phyloP scores from a whole-genome alignment of 1,284 basidiomycete genomes.

The Lignosus rhinocerotis region DNA sequence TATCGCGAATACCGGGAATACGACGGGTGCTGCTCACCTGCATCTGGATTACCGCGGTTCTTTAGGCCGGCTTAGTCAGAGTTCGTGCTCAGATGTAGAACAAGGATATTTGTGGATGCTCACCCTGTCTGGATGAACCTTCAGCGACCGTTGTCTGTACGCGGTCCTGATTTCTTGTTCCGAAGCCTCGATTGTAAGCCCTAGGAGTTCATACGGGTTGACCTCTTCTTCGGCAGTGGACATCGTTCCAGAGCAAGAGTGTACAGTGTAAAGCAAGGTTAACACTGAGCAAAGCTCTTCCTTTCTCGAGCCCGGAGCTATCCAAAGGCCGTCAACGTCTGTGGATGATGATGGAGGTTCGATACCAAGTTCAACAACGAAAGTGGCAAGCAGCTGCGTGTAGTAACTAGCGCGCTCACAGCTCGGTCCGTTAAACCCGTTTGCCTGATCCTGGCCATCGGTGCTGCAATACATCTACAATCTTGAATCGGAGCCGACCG shows the following conservation, averaged over 20 bases:
- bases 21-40: conserved; percentile 47
- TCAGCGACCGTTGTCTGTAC: conserved; percentile 80
- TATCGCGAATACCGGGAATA: background rate
- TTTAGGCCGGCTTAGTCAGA: conserved; percentile 35
- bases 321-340: too few species aligned
- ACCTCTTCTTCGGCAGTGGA: conserved; percentile 45
- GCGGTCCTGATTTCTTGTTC: conserved; percentile 85
- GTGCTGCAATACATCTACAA: too few species aligned
- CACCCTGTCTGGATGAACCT: conserved; percentile 88
- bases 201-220: conserved; percentile 80
- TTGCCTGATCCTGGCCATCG: too few species aligned
- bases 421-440: too few species aligned
- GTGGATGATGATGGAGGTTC: too few species aligned
- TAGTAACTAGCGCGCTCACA: too few species aligned
- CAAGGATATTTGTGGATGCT: conserved; percentile 34
- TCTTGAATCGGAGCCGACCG: too few species aligned
- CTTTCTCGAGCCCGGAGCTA: too few species aligned
- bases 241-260: conserved; percentile 11
- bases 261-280: background rate
- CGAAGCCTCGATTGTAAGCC: conserved; percentile 65
- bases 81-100: background rate
- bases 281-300: background rate
- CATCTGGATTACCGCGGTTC: conserved; percentile 81
- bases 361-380: too few species aligned
- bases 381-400: too few species aligned